Percentiles rank a stretch among this genome's conserved stretches.
Conservation (phyloP, 2,329 filamentous ascomycete genomes). For the Ceratocystis eucalypticola region DNA sequence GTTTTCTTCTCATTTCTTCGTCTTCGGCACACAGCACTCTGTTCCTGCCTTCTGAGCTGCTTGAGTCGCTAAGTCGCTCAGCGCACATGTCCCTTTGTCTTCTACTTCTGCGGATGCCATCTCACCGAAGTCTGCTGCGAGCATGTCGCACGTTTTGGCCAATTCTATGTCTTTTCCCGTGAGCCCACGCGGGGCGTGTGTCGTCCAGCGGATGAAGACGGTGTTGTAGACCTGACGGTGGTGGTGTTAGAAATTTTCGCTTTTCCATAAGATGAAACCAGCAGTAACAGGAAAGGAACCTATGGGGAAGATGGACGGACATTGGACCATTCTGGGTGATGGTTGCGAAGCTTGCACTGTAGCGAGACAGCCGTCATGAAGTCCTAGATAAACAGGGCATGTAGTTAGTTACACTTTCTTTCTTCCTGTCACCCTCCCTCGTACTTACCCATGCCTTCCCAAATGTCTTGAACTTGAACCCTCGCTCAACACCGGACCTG, state of each 20-base stretch:
- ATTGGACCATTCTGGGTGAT: conserved; percentile 68
- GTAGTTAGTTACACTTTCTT: neutral
- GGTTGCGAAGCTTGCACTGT: conserved; percentile 53
- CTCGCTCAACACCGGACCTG: conserved; percentile 44
- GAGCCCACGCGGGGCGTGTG: conserved; percentile 53
- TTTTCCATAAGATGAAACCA: neutral
- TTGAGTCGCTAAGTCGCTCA: conserved; percentile 35
- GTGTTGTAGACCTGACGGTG: conserved; percentile 50
- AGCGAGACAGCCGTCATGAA: conserved; percentile 62
- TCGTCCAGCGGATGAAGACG: conserved; percentile 59
- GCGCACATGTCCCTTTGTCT: conserved; percentile 23
- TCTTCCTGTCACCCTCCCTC: neutral
- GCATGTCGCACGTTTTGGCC: conserved; percentile 47
- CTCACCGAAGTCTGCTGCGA: conserved; percentile 45
- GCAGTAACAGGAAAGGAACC: neutral
- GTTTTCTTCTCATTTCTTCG: conserved; percentile 19
- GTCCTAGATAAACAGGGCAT: conserved; percentile 33
- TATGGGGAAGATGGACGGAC: conserved; percentile 29
- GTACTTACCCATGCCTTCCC: conserved; percentile 48
- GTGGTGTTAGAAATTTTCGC: neutral
- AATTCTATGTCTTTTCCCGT: conserved; percentile 49
- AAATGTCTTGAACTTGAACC: conserved; percentile 52
- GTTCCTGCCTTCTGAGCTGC: conserved; percentile 32
- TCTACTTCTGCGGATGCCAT: conserved; percentile 23
- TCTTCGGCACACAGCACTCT: conserved; percentile 42